These are phyloP conservation scores for Trichocomaceae sp. DNA, from an alignment of 2,329 filamentous ascomycete genomes.

Conservation along the genomic window DNA sequence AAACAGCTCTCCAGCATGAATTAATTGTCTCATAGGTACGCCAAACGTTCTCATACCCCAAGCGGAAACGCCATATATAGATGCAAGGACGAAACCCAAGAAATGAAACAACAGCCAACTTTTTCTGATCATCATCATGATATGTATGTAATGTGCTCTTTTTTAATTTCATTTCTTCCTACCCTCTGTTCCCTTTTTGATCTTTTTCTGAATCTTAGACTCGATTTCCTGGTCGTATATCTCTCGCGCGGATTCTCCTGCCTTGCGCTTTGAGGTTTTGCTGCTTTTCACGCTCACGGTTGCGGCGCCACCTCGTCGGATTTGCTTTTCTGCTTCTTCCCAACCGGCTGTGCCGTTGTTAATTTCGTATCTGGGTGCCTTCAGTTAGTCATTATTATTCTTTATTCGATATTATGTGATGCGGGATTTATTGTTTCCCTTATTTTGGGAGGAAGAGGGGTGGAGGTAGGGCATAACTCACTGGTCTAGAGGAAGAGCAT, in stretches of 20 bases:
- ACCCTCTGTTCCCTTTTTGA: conserved; percentile 40
- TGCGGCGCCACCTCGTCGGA: conserved; percentile 49
- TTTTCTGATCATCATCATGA: conserved; percentile 2
- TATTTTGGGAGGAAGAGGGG: too few species aligned
- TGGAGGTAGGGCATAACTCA: conserved; percentile 42
- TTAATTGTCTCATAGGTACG: background rate
- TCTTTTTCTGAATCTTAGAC: conserved; percentile 39
- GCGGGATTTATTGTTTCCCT: too few species aligned
- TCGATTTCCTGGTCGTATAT: conserved; percentile 40
- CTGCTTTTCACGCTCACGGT: conserved; percentile 73
- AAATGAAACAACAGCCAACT: background rate
- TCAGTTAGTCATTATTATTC: conserved; percentile 35
- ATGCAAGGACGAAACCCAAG: conserved; percentile 1
- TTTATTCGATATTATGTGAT: background rate
- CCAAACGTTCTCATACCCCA: background rate
- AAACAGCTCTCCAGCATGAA: background rate
- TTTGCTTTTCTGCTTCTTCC: conserved; percentile 66
- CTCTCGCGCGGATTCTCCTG: conserved; percentile 48
- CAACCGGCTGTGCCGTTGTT: conserved; percentile 46
- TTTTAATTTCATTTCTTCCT: conserved; percentile 23
- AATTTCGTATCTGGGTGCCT: conserved; percentile 38
- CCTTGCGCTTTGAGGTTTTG: conserved; percentile 67
- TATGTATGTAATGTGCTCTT: background rate
- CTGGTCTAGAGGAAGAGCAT: conserved; percentile 82
- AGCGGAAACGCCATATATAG: conserved; percentile 9